phyloP scores from a whole-genome alignment of 805 yeast species.

The Lipomyces japonicus region DNA sequence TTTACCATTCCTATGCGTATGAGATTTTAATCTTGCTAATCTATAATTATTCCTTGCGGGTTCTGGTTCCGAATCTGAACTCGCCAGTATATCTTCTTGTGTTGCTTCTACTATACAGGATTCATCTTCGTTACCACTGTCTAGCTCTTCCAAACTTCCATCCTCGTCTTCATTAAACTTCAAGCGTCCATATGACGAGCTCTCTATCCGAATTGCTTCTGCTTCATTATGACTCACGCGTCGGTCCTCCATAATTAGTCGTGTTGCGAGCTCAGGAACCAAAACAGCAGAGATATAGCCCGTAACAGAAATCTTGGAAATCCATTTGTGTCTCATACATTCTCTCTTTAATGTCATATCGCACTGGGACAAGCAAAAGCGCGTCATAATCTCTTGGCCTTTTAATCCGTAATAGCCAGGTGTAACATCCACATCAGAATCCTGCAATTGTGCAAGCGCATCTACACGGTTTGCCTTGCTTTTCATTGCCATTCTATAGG shows the following conservation, averaged over 20 bases:
- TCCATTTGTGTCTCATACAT: slow-evolving; percentile 15
- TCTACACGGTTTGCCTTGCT: slow-evolving; percentile 10
- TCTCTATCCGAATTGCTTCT: slow-evolving; percentile 20
- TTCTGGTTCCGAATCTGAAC: no score
- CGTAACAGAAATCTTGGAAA: slow-evolving; percentile 23
- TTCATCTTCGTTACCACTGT: background rate
- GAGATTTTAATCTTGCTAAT: no score
- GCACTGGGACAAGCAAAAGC: slow-evolving; percentile 2
- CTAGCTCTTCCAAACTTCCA: background rate
- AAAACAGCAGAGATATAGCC: slow-evolving; percentile 23
- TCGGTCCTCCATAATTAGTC: slow-evolving; percentile 25
- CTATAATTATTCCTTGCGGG: no score
- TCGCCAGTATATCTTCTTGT: no score
- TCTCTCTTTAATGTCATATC: slow-evolving; percentile 9
- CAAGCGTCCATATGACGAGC: slow-evolving; percentile 22
- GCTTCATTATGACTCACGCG: slow-evolving; percentile 13
- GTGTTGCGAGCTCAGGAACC: slow-evolving; percentile 26
- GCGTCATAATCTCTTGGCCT: slow-evolving; percentile 19
- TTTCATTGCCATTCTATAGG: slow-evolving; percentile 6
- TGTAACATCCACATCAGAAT: slow-evolving; percentile 6
- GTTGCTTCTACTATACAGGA: no score
- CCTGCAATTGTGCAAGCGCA: slow-evolving; percentile 18
- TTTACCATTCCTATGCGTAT: no score
- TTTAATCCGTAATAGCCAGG: slow-evolving; percentile 28
- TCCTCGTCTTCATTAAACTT: slow-evolving; percentile 5